These are phyloP conservation scores for Globisporangium emineosum DNA, from an alignment of 352 stramenopile species.

Conservation along the genomic window DNA sequence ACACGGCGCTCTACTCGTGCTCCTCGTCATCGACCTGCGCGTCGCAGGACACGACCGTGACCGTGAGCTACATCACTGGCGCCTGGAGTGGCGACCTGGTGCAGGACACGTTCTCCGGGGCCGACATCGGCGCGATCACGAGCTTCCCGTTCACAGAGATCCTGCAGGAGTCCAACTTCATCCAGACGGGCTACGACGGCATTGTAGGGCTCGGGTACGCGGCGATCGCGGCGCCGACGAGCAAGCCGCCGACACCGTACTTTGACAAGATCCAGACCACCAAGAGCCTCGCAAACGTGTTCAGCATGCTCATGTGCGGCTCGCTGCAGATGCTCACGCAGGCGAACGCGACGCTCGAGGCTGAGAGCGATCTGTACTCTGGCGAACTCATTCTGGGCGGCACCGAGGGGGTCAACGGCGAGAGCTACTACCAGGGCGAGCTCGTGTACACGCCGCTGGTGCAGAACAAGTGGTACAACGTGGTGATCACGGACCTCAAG, in stretches of 20 bases:
- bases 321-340: constrained; percentile 60
- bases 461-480: constrained; percentile 76
- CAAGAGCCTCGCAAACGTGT: constrained; percentile 43
- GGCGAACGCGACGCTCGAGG: constrained; percentile 28
- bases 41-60: constrained; percentile 33
- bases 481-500: constrained; percentile 67
- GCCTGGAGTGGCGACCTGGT: constrained; percentile 69
- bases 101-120: constrained; percentile 62
- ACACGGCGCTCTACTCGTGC: constrained; percentile 66
- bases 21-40: constrained; percentile 59
- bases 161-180: constrained; percentile 53
- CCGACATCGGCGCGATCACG: constrained; percentile 41
- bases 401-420: constrained; percentile 35
- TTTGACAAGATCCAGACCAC: constrained; percentile 48
- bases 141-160: constrained; percentile 65
- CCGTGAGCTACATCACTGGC: constrained; percentile 74
- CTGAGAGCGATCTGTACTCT: constrained; percentile 45
- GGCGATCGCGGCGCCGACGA: constrained; percentile 54
- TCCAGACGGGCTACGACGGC: constrained; percentile 69
- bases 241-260: constrained; percentile 46
- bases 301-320: constrained; percentile 77
- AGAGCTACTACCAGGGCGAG: constrained; percentile 55
- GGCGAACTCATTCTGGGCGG: constrained; percentile 65
- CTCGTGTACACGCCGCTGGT: constrained; percentile 75
- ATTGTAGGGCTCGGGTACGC: constrained; percentile 70